Percentiles rank a stretch among this genome's conserved stretches.
phyloP scores from a whole-genome alignment of 345 rosid genomes.

The Isatis tinctoria region DNA sequence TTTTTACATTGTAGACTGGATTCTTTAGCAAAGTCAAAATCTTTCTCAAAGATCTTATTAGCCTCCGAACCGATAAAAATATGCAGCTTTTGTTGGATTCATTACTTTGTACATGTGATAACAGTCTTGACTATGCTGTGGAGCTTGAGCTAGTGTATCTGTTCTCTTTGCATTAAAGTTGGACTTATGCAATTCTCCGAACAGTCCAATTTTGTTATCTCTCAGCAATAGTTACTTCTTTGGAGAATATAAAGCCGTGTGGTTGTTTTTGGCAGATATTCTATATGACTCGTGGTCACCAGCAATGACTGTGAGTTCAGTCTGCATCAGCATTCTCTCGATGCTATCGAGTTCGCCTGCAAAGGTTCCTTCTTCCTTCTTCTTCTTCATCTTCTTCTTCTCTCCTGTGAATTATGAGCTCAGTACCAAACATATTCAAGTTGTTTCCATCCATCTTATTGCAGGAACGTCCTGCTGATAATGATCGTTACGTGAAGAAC shows the following conservation, averaged over 20 bases:
- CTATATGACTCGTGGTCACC: constrained; percentile 99
- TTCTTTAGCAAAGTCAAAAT: background rate
- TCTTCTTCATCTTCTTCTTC: background rate
- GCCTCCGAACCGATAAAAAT: background rate
- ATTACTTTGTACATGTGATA: background rate
- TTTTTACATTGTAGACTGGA: background rate
- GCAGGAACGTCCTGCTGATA: constrained; percentile 97
- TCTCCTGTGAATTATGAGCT: background rate
- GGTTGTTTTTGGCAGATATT: constrained; percentile 54
- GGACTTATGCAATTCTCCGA: background rate
- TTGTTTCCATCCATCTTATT: background rate
- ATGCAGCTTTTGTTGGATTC: background rate
- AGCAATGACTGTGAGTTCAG: constrained; percentile 95
- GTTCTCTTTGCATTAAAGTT: background rate
- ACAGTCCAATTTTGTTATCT: background rate
- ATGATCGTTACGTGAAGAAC: constrained; percentile 93
- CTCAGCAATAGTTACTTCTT: background rate
- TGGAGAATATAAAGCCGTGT: background rate
- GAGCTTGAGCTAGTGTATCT: background rate
- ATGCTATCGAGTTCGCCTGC: constrained; percentile 96
- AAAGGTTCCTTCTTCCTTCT: constrained; percentile 47
- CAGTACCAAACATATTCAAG: background rate
- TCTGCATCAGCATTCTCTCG: constrained; percentile 97
- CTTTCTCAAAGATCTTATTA: background rate
- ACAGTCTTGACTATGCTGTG: background rate